phyloP scores from a whole-genome alignment of 768 basidiomycete genomes.

The Boletus rubropictus region DNA sequence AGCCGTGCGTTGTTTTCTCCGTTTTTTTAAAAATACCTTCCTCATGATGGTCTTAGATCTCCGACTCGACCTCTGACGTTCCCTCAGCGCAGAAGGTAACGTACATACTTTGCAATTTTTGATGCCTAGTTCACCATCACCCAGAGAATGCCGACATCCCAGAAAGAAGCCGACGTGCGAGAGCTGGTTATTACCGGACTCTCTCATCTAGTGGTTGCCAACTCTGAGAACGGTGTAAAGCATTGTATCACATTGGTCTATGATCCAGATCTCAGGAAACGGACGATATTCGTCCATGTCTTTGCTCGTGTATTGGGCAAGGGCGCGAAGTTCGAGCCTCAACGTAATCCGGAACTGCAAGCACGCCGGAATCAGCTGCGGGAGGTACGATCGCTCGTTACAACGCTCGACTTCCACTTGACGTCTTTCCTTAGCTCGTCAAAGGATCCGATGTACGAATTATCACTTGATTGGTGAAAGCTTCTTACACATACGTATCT shows the following conservation, averaged over 20 bases:
- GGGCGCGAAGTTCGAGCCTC: constrained; percentile 71
- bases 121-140: constrained; percentile 5
- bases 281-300: constrained; percentile 78
- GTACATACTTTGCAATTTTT: background rate
- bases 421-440: constrained; percentile 47
- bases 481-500: constrained; percentile 9
- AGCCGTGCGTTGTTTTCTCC: constrained; percentile 30
- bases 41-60: constrained; percentile 30
- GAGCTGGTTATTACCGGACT: constrained; percentile 77
- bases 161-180: constrained; percentile 57
- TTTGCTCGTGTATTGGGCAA: constrained; percentile 76
- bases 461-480: background rate
- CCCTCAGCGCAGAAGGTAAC: constrained; percentile 44
- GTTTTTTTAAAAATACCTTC: background rate
- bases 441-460: constrained; percentile 63
- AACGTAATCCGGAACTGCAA: constrained; percentile 43
- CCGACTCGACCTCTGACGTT: constrained; percentile 47
- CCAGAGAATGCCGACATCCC: constrained; percentile 41
- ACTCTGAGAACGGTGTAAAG: constrained; percentile 84
- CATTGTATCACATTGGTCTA: constrained; percentile 80
- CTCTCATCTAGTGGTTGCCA: constrained; percentile 74
- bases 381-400: constrained; percentile 42
- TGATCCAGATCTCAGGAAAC: constrained; percentile 60
- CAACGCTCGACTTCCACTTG: constrained; percentile 2
- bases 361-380: constrained; percentile 49